Conservation (phyloP, 331 rosid genomes). For the Acacia pycnantha region DNA sequence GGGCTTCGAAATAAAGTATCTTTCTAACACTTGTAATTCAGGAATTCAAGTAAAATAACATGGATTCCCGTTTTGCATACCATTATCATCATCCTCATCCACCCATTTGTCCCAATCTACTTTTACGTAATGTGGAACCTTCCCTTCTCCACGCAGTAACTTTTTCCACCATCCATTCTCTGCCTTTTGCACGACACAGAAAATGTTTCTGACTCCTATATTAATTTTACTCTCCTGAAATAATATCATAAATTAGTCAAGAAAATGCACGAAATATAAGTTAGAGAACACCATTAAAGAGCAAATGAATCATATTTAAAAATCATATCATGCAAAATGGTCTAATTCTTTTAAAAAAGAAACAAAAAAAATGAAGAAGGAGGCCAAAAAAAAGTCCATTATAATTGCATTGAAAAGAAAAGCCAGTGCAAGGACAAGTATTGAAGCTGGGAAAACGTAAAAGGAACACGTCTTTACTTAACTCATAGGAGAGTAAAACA, state of each 20-base stretch:
- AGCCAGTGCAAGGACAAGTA: neutral
- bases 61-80: conserved; percentile 12
- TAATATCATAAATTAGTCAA: neutral
- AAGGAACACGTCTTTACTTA: neutral
- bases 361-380: neutral
- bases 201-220: conserved; percentile 61
- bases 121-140: conserved; percentile 69
- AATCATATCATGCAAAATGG: neutral
- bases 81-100: conserved; percentile 69
- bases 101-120: conserved; percentile 92
- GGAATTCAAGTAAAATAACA: neutral
- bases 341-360: neutral
- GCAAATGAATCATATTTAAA: neutral
- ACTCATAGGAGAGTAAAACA: neutral
- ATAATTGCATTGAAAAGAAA: too few species aligned
- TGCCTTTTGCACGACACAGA: conserved; percentile 72
- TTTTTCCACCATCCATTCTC: conserved; percentile 72
- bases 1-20: neutral
- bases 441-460: neutral
- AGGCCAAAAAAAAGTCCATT: neutral
- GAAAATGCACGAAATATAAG: neutral
- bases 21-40: neutral
- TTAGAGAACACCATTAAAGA: neutral
- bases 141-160: conserved; percentile 62
- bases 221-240: conserved; percentile 79